A percentile compares a stretch with the other conserved stretches of the same genome.
These are phyloP conservation scores for Neurospora sp. DNA, from an alignment of 495 filamentous ascomycete species.

Conservation along the genomic window DNA sequence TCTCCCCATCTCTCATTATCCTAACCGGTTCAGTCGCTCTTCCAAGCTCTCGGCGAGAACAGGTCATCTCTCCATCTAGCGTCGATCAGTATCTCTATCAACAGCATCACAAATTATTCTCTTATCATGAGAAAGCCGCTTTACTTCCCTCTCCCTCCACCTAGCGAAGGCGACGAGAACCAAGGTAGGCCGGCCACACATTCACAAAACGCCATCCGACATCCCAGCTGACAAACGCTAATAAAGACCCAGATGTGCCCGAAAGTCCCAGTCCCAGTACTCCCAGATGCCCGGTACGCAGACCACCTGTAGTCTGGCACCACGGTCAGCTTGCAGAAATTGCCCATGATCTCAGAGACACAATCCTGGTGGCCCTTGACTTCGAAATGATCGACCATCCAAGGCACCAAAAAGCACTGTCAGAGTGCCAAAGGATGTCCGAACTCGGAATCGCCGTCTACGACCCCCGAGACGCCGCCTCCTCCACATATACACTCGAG, in stretches of 20 bases:
- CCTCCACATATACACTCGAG: neutral
- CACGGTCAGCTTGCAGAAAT: neutral
- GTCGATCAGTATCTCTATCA: neutral
- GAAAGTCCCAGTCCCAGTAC: neutral
- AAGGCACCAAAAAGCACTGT: neutral
- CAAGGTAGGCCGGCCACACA: neutral
- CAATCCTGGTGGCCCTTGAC: neutral
- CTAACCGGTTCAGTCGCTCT: neutral
- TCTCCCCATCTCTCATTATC: neutral
- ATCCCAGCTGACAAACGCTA: neutral
- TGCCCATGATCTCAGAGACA: neutral
- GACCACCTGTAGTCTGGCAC: neutral
- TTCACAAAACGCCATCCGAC: neutral
- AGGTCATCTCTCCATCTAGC: neutral
- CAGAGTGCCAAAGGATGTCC: neutral
- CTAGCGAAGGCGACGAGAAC: neutral
- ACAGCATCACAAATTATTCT: neutral
- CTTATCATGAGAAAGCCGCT: neutral
- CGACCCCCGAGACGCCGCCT: neutral
- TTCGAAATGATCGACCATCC: neutral
- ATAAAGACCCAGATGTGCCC: neutral
- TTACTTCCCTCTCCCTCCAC: neutral
- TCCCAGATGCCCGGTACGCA: neutral
- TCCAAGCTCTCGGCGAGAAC: accelerated
- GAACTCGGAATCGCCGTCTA: neutral